phyloP scores from a whole-genome alignment of 2,329 filamentous ascomycete genomes.

The Diaporthe destruens region DNA sequence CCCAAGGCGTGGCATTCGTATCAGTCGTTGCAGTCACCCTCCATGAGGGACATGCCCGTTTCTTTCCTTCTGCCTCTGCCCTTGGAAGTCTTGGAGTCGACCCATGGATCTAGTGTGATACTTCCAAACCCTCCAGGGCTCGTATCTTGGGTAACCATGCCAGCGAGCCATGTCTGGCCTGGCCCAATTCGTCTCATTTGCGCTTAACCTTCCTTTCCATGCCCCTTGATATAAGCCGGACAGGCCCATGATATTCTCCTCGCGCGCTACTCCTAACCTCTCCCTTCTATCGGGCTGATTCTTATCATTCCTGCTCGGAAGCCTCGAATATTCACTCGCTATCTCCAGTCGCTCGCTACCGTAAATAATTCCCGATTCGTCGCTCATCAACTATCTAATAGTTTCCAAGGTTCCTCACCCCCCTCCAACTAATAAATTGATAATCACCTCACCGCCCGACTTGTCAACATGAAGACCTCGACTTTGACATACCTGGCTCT shows the following conservation, averaged over 20 bases:
- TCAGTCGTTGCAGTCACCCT: slow-evolving; percentile 33
- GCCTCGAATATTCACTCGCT: slow-evolving; percentile 5
- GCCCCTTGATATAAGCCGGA: slow-evolving; percentile 16
- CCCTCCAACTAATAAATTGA: not conserved
- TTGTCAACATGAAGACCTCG: slow-evolving; percentile 16
- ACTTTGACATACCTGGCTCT: not conserved
- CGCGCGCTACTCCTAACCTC: not conserved
- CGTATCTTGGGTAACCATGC: slow-evolving; percentile 33
- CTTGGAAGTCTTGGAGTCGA: not conserved
- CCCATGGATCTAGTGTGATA: slow-evolving; percentile 14
- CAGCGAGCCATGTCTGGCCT: slow-evolving; percentile 7
- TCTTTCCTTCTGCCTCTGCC: not conserved
- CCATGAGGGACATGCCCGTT: not conserved
- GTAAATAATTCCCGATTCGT: not conserved
- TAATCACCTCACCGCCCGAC: not conserved
- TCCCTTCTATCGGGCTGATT: not conserved
- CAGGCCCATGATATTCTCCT: slow-evolving; percentile 13
- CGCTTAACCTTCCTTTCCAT: slow-evolving; percentile 5
- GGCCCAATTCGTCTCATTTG: slow-evolving; percentile 17
- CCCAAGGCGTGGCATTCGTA: slow-evolving; percentile 27
- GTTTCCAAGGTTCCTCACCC: not conserved
- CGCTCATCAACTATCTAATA: not conserved
- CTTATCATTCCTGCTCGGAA: not conserved
- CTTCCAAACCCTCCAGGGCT: slow-evolving; percentile 1
- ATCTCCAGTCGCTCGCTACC: slow-evolving; percentile 9